Evolutionary conservation across 2,329 filamentous ascomycete genomes (phyloP).

Genomic region (Ilyonectria robusta): DNA sequence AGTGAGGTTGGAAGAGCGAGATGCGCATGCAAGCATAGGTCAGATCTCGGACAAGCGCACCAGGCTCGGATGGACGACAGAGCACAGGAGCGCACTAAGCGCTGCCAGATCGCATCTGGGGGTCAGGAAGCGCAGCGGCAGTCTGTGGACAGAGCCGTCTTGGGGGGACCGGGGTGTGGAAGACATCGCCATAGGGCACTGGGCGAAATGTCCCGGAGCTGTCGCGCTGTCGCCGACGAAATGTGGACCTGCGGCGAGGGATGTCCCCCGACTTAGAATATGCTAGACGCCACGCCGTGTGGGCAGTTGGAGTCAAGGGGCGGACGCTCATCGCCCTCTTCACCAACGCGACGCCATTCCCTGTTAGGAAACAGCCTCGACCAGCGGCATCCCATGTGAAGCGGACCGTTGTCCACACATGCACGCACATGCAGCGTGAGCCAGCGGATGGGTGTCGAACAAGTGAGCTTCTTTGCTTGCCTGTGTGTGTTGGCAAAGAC

Average conservation of each 20-base stretch:
- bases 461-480: slow-evolving; percentile 29
- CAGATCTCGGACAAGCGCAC: slow-evolving; percentile 45
- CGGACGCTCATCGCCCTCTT: slow-evolving; percentile 18
- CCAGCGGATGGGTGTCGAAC: slow-evolving; percentile 34
- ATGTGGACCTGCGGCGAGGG: slow-evolving; percentile 28
- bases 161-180: slow-evolving; percentile 38
- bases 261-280: slow-evolving; percentile 5
- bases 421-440: slow-evolving; percentile 41
- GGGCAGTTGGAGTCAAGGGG: slow-evolving; percentile 17
- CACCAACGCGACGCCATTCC: slow-evolving; percentile 26
- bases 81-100: slow-evolving; percentile 49
- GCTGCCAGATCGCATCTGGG: slow-evolving; percentile 50
- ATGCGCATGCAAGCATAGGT: slow-evolving; percentile 48
- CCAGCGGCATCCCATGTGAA: slow-evolving; percentile 41
- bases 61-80: slow-evolving; percentile 39
- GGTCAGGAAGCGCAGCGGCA: slow-evolving; percentile 45
- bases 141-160: slow-evolving; percentile 47
- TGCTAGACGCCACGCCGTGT: slow-evolving; percentile 34
- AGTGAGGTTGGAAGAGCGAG: slow-evolving; percentile 35
- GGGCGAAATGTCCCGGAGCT: slow-evolving; percentile 42
- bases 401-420: slow-evolving; percentile 43
- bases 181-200: slow-evolving; percentile 36
- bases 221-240: slow-evolving; percentile 25
- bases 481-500: slow-evolving; percentile 24
- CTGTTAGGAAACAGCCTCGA: slow-evolving; percentile 26